These are phyloP conservation scores for Letharia lupina DNA, from an alignment of 495 filamentous ascomycete species.

Conservation along the genomic window DNA sequence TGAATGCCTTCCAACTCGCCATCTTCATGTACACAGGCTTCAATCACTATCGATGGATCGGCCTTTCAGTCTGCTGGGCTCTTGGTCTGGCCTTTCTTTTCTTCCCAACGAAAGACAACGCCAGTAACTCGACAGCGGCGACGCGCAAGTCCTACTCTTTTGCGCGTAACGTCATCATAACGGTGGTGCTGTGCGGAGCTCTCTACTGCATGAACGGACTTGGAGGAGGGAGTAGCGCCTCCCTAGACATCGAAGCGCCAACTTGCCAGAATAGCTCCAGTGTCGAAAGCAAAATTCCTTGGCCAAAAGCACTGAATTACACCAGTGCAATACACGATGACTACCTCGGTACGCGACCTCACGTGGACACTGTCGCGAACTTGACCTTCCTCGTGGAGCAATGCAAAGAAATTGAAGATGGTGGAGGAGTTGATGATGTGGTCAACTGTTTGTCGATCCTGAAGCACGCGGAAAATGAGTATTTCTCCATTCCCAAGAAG, in stretches of 20 bases:
- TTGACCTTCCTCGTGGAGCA: slow-evolving; percentile 41
- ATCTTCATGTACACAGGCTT: slow-evolving; percentile 7
- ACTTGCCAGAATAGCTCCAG: background rate
- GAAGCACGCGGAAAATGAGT: slow-evolving; percentile 37
- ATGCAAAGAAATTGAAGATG: slow-evolving; percentile 41
- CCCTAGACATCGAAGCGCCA: background rate
- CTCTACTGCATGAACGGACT: slow-evolving; percentile 10
- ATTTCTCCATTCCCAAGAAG: slow-evolving; percentile 36
- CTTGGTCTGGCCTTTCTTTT: background rate
- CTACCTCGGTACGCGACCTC: slow-evolving; percentile 41
- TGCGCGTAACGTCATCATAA: slow-evolving; percentile 4
- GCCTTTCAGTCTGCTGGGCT: slow-evolving; percentile 1
- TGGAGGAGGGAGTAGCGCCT: background rate
- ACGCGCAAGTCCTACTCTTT: slow-evolving; percentile 8
- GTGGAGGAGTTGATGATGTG: slow-evolving; percentile 41
- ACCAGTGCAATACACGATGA: slow-evolving; percentile 42
- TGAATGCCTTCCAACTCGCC: slow-evolving; percentile 10
- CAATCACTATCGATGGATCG: background rate
- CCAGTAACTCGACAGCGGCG: background rate
- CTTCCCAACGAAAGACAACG: background rate
- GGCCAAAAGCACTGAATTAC: slow-evolving; percentile 26
- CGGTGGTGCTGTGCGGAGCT: slow-evolving; percentile 4
- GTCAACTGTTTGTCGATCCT: slow-evolving; percentile 41
- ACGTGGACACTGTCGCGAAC: slow-evolving; percentile 45
- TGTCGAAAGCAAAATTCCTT: background rate